Evolutionary conservation across 2,329 filamentous ascomycete genomes (phyloP).

Genomic region (Pseudogymnoascus sp.): DNA sequence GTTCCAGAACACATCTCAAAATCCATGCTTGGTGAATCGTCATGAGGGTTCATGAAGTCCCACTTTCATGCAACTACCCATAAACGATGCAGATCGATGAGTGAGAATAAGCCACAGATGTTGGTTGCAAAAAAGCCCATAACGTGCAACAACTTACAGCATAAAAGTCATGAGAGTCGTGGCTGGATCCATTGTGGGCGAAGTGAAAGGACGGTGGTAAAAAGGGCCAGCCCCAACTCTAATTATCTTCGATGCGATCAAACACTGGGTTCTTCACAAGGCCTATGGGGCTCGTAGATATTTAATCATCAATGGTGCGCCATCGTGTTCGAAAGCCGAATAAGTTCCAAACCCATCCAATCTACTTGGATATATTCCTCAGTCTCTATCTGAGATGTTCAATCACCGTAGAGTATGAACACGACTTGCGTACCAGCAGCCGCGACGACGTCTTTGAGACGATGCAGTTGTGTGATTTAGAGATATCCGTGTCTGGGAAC

Average conservation of each 20-base stretch:
- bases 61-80: conserved; percentile 7
- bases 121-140: not conserved
- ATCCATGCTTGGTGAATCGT: not conserved
- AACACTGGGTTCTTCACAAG: not conserved
- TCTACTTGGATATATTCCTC: not conserved
- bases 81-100: not conserved
- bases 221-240: conserved; percentile 5
- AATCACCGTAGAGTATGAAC: not conserved
- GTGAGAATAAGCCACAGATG: not conserved
- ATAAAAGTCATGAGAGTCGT: conserved; percentile 62
- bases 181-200: conserved; percentile 43
- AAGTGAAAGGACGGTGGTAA: not conserved
- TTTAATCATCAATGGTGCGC: not conserved
- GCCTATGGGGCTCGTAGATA: not conserved
- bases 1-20: not conserved
- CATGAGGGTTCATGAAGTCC: not conserved
- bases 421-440: not conserved
- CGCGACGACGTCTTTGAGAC: not conserved
- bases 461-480: conserved; percentile 1
- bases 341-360: not conserved
- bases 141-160: conserved; percentile 43
- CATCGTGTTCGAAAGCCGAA: not conserved
- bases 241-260: not conserved
- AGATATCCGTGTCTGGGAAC: not conserved
- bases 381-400: not conserved